A percentile compares a stretch with the other conserved stretches of the same genome.
These are phyloP conservation scores for Sclerotinia glacialis DNA, from an alignment of 2,329 filamentous ascomycete species.

Conservation along the genomic window DNA sequence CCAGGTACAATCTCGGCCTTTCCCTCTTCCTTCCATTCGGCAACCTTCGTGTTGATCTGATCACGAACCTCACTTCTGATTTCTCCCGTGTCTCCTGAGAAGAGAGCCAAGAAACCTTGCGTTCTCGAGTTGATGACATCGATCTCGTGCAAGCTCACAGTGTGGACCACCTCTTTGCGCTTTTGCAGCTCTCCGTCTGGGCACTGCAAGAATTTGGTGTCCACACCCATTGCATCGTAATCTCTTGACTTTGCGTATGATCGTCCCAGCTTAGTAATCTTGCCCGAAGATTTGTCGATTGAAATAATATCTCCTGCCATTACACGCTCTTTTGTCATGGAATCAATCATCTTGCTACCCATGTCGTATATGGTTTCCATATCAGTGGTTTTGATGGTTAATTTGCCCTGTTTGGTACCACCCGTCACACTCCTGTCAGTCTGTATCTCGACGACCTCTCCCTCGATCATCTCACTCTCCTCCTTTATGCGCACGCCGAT, in stretches of 20 bases:
- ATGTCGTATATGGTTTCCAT: conserved; percentile 99
- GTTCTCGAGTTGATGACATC: conserved; percentile 99
- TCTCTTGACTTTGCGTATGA: conserved; percentile 93
- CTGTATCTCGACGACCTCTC: conserved; percentile 97
- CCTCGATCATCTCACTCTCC: conserved; percentile 98
- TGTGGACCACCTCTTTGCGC: conserved; percentile 95
- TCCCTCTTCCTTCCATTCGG: conserved; percentile 98
- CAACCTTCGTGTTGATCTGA: conserved; percentile 98
- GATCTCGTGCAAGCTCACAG: conserved; percentile 94
- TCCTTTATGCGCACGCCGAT: conserved; percentile 98
- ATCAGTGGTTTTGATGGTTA: conserved; percentile 98
- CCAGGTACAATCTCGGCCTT: conserved; percentile 98
- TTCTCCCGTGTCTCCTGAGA: conserved; percentile 96
- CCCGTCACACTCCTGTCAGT: conserved; percentile 96
- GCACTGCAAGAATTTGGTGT: conserved; percentile 97
- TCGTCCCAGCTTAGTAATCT: conserved; percentile 94
- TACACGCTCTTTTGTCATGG: conserved; percentile 98
- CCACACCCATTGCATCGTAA: conserved; percentile 98
- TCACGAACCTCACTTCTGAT: conserved; percentile 96
- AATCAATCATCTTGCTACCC: conserved; percentile 99
- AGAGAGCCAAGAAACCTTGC: conserved; percentile 96
- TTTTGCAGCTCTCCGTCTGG: conserved; percentile 97
- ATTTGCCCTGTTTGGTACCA: conserved; percentile 95
- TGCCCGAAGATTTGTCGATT: conserved; percentile 97
- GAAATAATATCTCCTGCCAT: conserved; percentile 98